Conservation (phyloP, 225 moss, liverwort and hornwort species). For the Polytrichum commune region DNA sequence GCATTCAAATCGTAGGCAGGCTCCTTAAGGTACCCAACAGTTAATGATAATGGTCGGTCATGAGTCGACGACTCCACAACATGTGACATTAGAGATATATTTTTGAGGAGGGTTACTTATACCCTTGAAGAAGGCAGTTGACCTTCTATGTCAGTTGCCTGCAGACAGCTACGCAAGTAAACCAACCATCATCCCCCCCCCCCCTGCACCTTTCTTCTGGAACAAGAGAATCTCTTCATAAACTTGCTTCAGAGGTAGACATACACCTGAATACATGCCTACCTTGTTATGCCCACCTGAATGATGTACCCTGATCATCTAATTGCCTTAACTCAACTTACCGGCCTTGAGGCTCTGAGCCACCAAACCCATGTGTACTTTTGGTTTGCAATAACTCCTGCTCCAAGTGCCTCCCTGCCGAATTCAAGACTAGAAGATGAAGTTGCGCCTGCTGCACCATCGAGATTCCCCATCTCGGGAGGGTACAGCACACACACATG, state of each 20-base stretch:
- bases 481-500: too few relatives aligned
- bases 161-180: neutral
- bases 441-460: too few relatives aligned
- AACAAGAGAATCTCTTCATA: neutral
- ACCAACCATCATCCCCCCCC: neutral
- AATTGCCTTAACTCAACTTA: neutral
- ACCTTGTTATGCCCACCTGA: neutral
- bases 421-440: too few relatives aligned
- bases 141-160: neutral
- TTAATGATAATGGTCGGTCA: conserved; percentile 4
- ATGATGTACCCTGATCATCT: neutral
- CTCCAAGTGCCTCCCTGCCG: too few relatives aligned
- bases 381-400: too few relatives aligned
- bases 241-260: too few relatives aligned
- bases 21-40: neutral
- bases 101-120: neutral
- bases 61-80: neutral
- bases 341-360: neutral
- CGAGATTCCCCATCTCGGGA: too few relatives aligned
- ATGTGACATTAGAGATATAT: neutral
- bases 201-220: neutral
- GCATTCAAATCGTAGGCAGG: neutral
- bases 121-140: neutral
- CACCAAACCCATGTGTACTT: too few relatives aligned
- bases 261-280: too few relatives aligned